phyloP scores from a whole-genome alignment of 1,284 basidiomycete species.

The Acaromyces ingoldii region DNA sequence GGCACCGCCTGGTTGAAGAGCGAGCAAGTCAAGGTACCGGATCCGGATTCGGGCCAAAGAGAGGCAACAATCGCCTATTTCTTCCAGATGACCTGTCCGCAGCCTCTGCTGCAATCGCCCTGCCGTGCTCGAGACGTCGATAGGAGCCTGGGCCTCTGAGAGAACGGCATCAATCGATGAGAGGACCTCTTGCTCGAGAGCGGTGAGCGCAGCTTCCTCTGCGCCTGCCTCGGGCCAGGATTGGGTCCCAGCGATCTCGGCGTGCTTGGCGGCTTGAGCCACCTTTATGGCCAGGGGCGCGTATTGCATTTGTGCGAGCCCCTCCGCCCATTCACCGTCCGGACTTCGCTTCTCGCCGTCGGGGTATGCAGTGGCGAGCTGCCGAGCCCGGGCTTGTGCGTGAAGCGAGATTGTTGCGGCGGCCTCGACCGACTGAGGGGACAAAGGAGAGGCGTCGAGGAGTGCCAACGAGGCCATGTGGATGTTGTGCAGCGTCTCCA shows the following conservation, averaged over 20 bases:
- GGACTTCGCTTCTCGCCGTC: not conserved
- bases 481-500: constrained; percentile 24
- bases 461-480: constrained; percentile 16
- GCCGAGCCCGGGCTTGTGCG: constrained; percentile 4
- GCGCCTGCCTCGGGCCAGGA: too few relatives aligned
- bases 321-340: constrained; percentile 9
- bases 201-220: not conserved
- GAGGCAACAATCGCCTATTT: constrained; percentile 21
- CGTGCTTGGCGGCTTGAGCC: constrained; percentile 13
- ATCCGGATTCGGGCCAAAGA: constrained; percentile 16
- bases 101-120: not conserved
- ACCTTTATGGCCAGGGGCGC: not conserved
- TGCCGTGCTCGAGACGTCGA: constrained; percentile 3
- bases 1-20: not conserved
- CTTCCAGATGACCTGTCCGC: constrained; percentile 19
- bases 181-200: constrained; percentile 10
- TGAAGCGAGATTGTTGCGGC: constrained; percentile 8
- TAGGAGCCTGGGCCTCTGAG: constrained; percentile 11
- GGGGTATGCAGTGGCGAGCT: not conserved
- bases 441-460: constrained; percentile 22
- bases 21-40: constrained; percentile 3
- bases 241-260: not conserved
- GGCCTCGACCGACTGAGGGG: too few relatives aligned
- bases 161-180: constrained; percentile 11
- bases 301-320: not conserved